phyloP scores from a whole-genome alignment of 1,284 basidiomycete species.

The Xerocomus amazonicus region DNA sequence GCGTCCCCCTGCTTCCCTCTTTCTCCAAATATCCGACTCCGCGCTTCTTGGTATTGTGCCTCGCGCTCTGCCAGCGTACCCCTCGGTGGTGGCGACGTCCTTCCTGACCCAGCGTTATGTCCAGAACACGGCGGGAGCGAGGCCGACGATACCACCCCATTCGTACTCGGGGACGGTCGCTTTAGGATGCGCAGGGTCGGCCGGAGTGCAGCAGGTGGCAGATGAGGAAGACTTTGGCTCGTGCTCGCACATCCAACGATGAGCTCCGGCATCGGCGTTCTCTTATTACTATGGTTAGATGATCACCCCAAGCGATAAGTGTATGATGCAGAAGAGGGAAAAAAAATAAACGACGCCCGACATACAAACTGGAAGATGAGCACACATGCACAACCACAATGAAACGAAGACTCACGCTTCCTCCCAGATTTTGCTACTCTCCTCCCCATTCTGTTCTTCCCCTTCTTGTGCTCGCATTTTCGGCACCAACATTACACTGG shows the following conservation, averaged over 20 bases:
- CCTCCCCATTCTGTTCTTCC: constrained; percentile 7
- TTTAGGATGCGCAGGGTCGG: constrained; percentile 31
- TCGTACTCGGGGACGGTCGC: constrained; percentile 23
- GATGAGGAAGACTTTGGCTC: constrained; percentile 15
- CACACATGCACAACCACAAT: background rate
- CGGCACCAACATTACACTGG: too few species aligned
- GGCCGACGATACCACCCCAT: background rate
- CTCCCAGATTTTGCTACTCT: constrained; percentile 41
- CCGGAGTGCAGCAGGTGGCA: constrained; percentile 30
- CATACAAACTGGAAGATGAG: constrained; percentile 13
- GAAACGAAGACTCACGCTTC: constrained; percentile 38
- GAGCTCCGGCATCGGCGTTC: constrained; percentile 46
- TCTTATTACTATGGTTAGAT: constrained; percentile 35
- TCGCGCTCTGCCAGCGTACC: constrained; percentile 33
- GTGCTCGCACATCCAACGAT: constrained; percentile 37
- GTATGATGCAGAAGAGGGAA: background rate
- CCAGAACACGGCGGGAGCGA: constrained; percentile 6
- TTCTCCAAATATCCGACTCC: constrained; percentile 29
- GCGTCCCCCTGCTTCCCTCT: constrained; percentile 2
- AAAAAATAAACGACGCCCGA: background rate
- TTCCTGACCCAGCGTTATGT: constrained; percentile 4
- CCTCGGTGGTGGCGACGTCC: constrained; percentile 19
- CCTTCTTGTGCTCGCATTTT: background rate
- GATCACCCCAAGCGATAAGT: background rate
- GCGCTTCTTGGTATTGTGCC: constrained; percentile 32